Conservation (phyloP, 202 grass and related monocot species). For the Hordeum pubiflorum region DNA sequence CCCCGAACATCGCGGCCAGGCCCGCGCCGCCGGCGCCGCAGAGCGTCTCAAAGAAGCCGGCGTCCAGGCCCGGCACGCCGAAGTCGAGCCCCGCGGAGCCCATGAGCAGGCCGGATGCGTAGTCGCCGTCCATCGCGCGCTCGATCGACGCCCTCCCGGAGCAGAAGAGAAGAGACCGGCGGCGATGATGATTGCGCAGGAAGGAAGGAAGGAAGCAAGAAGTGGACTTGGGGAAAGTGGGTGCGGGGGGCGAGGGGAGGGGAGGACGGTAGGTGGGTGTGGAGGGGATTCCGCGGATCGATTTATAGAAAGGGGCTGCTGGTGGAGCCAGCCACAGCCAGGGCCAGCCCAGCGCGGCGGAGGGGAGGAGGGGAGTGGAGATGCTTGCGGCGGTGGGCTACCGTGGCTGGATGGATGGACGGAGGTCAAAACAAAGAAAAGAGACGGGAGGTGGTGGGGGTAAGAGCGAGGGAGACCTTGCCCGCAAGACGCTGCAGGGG, state of each 20-base stretch:
- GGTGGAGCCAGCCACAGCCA: not conserved
- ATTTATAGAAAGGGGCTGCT: slow-evolving; percentile 13
- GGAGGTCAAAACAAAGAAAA: slow-evolving; percentile 23
- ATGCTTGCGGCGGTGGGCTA: slow-evolving; percentile 29
- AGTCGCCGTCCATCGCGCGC: slow-evolving; percentile 36
- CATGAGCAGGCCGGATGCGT: slow-evolving; percentile 37
- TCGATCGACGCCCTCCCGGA: not conserved
- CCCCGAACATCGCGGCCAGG: slow-evolving; percentile 7
- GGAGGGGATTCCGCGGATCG: slow-evolving; percentile 11
- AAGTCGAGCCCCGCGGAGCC: slow-evolving; percentile 30
- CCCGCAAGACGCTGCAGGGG: not conserved
- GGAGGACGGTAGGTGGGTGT: slow-evolving; percentile 9
- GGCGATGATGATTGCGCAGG: slow-evolving; percentile 30
- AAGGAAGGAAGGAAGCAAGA: slow-evolving; percentile 7
- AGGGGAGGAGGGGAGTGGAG: not conserved
- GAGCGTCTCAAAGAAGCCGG: slow-evolving; percentile 34
- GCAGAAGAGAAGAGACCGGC: not conserved
- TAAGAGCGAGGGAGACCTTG: not conserved
- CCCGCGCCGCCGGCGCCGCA: slow-evolving; percentile 8
- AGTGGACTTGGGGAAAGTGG: slow-evolving; percentile 27
- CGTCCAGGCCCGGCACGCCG: slow-evolving; percentile 7
- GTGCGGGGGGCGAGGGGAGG: not conserved
- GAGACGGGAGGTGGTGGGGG: not conserved
- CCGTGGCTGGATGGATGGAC: not conserved
- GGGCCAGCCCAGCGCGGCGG: not conserved